These are phyloP conservation scores for Penicillium freii DNA, from an alignment of 2,329 filamentous ascomycete species.

Conservation along the genomic window DNA sequence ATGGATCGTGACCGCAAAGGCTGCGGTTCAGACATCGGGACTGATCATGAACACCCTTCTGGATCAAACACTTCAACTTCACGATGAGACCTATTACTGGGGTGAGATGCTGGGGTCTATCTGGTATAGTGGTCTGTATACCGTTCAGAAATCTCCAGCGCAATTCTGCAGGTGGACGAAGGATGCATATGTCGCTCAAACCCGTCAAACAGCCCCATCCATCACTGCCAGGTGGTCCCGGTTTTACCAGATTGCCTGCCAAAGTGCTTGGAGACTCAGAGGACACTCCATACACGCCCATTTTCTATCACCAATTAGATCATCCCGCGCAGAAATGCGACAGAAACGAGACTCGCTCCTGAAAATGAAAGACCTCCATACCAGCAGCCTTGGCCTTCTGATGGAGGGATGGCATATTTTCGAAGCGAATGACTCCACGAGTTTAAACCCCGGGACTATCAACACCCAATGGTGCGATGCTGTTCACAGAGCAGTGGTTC, in stretches of 20 bases:
- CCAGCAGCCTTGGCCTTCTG: slow-evolving; percentile 80
- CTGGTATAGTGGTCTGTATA: slow-evolving; percentile 75
- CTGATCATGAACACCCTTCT: slow-evolving; percentile 72
- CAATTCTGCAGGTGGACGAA: slow-evolving; percentile 70
- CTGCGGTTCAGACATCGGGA: slow-evolving; percentile 86
- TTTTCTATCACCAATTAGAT: slow-evolving; percentile 74
- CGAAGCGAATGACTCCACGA: slow-evolving; percentile 57
- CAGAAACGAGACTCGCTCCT: slow-evolving; percentile 70
- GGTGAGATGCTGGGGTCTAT: slow-evolving; percentile 80
- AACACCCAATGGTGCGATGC: slow-evolving; percentile 66
- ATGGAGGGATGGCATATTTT: slow-evolving; percentile 81
- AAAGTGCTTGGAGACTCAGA: slow-evolving; percentile 73
- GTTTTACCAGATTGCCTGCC: slow-evolving; percentile 78
- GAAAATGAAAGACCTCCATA: slow-evolving; percentile 73
- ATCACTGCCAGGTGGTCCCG: slow-evolving; percentile 50
- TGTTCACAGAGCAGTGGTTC: slow-evolving; percentile 73
- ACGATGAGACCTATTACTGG: slow-evolving; percentile 94
- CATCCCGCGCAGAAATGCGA: slow-evolving; percentile 71
- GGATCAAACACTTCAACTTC: slow-evolving; percentile 77
- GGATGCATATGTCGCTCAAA: slow-evolving; percentile 57
- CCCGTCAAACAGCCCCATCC: slow-evolving; percentile 27
- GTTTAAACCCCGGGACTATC: slow-evolving; percentile 42
- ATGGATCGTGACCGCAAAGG: slow-evolving; percentile 89
- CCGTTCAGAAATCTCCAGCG: slow-evolving; percentile 78
- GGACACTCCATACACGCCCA: slow-evolving; percentile 64